Conservation (phyloP, 495 filamentous ascomycete genomes). For the Podospora comata region DNA sequence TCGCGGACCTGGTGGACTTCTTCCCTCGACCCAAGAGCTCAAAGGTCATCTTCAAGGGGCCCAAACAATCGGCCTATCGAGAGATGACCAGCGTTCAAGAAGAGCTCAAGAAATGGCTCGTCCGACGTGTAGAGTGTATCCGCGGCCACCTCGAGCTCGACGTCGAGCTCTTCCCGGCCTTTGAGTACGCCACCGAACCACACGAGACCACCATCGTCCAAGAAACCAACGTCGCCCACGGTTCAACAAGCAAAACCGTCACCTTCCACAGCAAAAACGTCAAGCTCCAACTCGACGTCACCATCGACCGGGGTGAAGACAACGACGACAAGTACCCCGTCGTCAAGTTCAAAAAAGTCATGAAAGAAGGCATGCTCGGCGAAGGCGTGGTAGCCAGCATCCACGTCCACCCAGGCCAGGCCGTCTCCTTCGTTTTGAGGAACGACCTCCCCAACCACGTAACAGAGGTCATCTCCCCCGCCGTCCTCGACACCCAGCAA, state of each 20-base stretch:
- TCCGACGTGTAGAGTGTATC: constrained; percentile 67
- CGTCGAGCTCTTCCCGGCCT: constrained; percentile 66
- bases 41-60: constrained; percentile 39
- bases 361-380: constrained; percentile 49
- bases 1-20: constrained; percentile 68
- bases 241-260: constrained; percentile 53
- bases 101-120: constrained; percentile 57
- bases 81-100: constrained; percentile 50
- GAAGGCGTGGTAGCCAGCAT: constrained; percentile 59
- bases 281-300: constrained; percentile 62
- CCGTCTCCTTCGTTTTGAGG: constrained; percentile 63
- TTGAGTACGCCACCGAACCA: constrained; percentile 60
- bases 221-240: constrained; percentile 33
- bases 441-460: constrained; percentile 51
- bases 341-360: constrained; percentile 52
- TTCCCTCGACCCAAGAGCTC: constrained; percentile 59
- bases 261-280: constrained; percentile 57
- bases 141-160: constrained; percentile 58
- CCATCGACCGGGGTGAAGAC: constrained; percentile 55
- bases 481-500: constrained; percentile 57
- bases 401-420: constrained; percentile 59
- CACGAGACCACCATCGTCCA: constrained; percentile 53
- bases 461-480: constrained; percentile 50
- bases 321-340: constrained; percentile 45
- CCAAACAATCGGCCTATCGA: constrained; percentile 48